Base-by-base conservation (phyloP, 2,329 filamentous ascomycete genomes). In the Beauveria rudraprayagi region DNA sequence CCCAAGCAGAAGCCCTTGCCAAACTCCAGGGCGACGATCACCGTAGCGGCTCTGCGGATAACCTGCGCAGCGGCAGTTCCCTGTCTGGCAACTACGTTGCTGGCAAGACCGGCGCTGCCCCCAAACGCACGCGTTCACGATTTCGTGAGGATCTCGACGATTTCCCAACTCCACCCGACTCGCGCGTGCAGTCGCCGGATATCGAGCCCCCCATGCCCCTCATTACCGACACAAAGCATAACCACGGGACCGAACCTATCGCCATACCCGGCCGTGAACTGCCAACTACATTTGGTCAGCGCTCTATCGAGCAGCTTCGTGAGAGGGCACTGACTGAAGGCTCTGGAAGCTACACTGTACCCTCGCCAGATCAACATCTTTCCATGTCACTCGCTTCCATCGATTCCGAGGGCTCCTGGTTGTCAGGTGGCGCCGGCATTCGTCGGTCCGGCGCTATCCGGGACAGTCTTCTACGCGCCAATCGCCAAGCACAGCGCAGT, bases 361-460 rank as follows among this genome's bases (percentile, higher is more conserved):
- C 69, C 24, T 86, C 81, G 5, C 85, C 79, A 19, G 86, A 81
- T 66, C 81, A 76, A 41, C 82, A 92, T 68, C 78, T 92, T 70
- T 91, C 92, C 34, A 88, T 92, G 72, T 97, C 93, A 0, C 80
- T 97, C 19, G 94, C 92, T 2, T 97, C 92, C 0, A 91, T 97
- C 62, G 94, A 97, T 70, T 97, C 92, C 0, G 94, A 99, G 76
- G 94, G 84, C 5, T 97, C 92, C 0, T 99, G 94, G 94, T 85
- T 99, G 50, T 94, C 92, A 3, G 92, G 93, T 17, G 86, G 87
- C 61, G 73, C 79, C 55, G 81, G 79, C 65, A 79, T 77, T 68
- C 73, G 78, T 65, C 73, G 75, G 34, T 78, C 79, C 65, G 69
- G 78, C 61, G 71, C 78, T 70, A 72, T 84, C 70, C 68, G 78